Evolutionary conservation across 2,329 filamentous ascomycete genomes (phyloP), one percentile per base, ranked within the genome.

Genomic region (Incumbomyces lentus): DNA sequence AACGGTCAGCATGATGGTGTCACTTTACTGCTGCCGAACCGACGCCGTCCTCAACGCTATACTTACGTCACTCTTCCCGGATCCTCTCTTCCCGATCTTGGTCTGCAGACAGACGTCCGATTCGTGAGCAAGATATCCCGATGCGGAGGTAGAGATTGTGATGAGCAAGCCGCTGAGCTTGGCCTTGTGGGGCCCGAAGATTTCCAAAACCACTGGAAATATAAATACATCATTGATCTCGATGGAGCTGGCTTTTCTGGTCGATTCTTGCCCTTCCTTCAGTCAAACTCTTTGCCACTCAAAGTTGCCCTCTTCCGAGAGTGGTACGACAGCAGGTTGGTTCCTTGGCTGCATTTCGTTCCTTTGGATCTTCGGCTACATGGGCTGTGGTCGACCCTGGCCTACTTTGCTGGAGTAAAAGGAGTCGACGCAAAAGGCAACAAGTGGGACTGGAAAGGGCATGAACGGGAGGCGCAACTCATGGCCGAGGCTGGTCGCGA

Each of bases 331-430:
- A 79, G 81, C 41, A 76, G 86, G 5, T 64, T 92, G 13, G 75
- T 73, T 48, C 77, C 86, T 0, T 93, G 86, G 86, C 68, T 81
- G 37, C 86, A 93, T 60, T 92, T 87, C 56, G 81, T 90, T 1
- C 86, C 86, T 7, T 65, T 89, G 13, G 86, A 92, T 59, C 55
- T 82, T 1, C 74, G 86, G 2, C 78, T 84, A 16, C 83, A 88
- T 50, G 83, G 76, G 1, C 65, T 92, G 34, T 86, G 84, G 68
- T 79, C 78, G 51, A 86, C 81, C 0, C 64, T 89, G 45, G 76
- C 82, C 0, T 92, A 87, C 63, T 90, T 92, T 58, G 68, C 73
- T 3, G 84, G 82, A 0, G 69, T 66, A 8, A 57, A 59, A 37
- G 64, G 60, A 6, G 68, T 68, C 13, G 71, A 72, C 44, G 42